These are phyloP conservation scores for Sisymbrium irio DNA, from an alignment of 345 rosid species.

Conservation along the genomic window DNA sequence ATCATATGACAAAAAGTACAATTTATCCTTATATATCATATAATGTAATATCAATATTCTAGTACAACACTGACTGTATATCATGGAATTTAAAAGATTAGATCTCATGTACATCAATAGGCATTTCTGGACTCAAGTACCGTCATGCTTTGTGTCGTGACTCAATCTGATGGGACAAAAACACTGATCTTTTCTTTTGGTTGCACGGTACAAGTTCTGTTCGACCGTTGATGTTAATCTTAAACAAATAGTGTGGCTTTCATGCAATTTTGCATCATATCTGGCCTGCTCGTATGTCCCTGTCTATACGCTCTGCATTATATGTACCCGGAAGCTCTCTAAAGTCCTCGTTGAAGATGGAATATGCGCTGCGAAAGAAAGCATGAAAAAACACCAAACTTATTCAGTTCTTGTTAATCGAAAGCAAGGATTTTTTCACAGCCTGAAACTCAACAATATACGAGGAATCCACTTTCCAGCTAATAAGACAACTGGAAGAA, in stretches of 20 bases:
- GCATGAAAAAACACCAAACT: constrained; percentile 18
- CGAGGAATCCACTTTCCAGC: constrained; percentile 25
- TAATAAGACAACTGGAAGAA: constrained; percentile 26
- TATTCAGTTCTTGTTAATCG: constrained; percentile 4
- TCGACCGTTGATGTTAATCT: constrained; percentile 7
- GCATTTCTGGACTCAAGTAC: constrained; percentile 22
- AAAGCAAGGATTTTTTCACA: constrained; percentile 10
- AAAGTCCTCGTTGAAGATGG: constrained; percentile 85
- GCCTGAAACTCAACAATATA: constrained; percentile 3
- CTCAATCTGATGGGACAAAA: constrained; percentile 23
- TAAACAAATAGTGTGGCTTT: not conserved
- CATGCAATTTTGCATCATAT: constrained; percentile 36
- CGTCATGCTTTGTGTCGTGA: constrained; percentile 9
- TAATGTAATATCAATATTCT: constrained; percentile 1
- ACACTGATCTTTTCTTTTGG: constrained; percentile 1
- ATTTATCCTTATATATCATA: not conserved
- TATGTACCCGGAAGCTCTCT: constrained; percentile 94
- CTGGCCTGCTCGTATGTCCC: constrained; percentile 78
- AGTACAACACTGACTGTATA: constrained; percentile 11
- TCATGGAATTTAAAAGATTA: constrained; percentile 10
- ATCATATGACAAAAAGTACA: not conserved
- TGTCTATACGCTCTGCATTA: constrained; percentile 76
- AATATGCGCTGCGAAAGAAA: constrained; percentile 62
- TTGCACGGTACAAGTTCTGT: not conserved
- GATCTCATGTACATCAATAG: constrained; percentile 24